Conservation (phyloP, 2,329 filamentous ascomycete species). For the Colletotrichum sp. region DNA sequence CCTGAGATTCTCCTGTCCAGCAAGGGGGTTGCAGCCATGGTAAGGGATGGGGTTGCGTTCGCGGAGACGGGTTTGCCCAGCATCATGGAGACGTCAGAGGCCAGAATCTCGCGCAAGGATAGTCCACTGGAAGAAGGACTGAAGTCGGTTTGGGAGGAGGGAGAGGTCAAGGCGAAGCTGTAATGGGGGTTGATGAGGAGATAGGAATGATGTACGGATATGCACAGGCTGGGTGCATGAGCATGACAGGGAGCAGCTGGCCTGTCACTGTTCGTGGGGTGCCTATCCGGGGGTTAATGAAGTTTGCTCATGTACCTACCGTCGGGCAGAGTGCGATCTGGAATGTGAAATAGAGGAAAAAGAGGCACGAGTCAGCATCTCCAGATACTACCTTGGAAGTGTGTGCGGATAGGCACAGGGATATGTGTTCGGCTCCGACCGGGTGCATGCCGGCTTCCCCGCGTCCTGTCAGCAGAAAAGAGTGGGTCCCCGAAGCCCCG, state of each 20-base stretch:
- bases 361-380: not conserved
- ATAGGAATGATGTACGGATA: not conserved
- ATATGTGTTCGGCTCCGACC: not conserved
- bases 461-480: not conserved
- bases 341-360: not conserved
- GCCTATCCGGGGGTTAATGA: not conserved
- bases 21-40: constrained; percentile 46
- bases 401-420: not conserved
- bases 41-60: constrained; percentile 32
- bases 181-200: not conserved
- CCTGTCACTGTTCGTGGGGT: not conserved
- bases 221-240: not conserved
- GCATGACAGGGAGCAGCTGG: not conserved
- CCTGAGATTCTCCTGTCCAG: constrained; percentile 45
- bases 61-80: constrained; percentile 40
- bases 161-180: not conserved
- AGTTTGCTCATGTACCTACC: not conserved
- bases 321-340: not conserved
- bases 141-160: not conserved
- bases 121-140: not conserved
- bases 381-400: not conserved
- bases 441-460: constrained; percentile 16
- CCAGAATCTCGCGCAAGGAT: constrained; percentile 18
- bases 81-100: constrained; percentile 36
- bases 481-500: not conserved